Conservation (phyloP, 2,329 filamentous ascomycete species). For the Lithohypha guttulata region DNA sequence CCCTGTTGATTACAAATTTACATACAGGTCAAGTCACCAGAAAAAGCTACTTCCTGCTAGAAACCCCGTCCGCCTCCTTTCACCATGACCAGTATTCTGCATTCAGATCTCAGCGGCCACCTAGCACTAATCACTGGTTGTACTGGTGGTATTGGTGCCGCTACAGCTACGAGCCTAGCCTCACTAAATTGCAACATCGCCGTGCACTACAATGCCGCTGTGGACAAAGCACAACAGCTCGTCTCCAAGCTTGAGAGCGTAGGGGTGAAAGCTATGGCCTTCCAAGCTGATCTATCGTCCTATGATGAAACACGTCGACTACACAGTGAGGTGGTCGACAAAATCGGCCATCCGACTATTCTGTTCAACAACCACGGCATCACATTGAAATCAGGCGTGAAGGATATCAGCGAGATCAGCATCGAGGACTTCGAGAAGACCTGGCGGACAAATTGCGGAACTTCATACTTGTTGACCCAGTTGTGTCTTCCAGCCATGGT, state of each 20-base stretch:
- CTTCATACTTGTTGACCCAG: conserved; percentile 52
- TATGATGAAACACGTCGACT: conserved; percentile 28
- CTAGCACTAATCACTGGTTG: conserved; percentile 32
- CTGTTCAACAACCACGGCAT: conserved; percentile 46
- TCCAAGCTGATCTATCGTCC: conserved; percentile 29
- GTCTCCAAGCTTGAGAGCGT: conserved; percentile 24
- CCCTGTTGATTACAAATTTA: no score
- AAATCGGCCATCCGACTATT: conserved; percentile 29
- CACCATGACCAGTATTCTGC: conserved; percentile 9
- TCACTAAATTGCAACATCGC: conserved; percentile 33
- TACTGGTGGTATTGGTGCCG: conserved; percentile 36
- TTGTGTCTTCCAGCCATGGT: conserved; percentile 52
- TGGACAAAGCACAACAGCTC: conserved; percentile 24
- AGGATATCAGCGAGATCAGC: conserved; percentile 44
- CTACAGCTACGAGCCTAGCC: conserved; percentile 32
- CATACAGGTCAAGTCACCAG: no score
- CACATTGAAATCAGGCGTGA: conserved; percentile 40
- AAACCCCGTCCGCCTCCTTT: no score
- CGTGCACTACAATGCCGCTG: conserved; percentile 33
- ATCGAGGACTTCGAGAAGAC: conserved; percentile 56
- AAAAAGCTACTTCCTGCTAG: no score
- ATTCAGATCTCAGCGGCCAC: conserved; percentile 15
- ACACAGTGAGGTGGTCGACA: conserved; percentile 26
- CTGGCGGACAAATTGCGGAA: conserved; percentile 50
- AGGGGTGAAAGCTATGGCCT: conserved; percentile 25